phyloP scores from a whole-genome alignment of 352 stramenopile species.

The Aphanomyces stellatus region DNA sequence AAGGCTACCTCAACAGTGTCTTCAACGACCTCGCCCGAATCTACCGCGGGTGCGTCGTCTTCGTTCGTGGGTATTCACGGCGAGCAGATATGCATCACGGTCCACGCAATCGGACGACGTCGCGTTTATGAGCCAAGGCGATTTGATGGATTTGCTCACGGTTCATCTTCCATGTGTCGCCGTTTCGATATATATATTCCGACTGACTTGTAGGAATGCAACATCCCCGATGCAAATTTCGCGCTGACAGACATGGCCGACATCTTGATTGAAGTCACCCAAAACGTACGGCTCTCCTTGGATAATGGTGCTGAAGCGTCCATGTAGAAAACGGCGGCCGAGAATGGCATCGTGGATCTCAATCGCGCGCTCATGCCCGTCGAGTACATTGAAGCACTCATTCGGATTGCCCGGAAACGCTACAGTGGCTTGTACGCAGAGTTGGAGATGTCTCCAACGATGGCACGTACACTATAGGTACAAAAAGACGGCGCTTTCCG shows the following conservation, averaged over 20 bases:
- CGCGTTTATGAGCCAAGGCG: conserved; percentile 41
- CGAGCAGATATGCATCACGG: conserved; percentile 13
- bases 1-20: conserved; percentile 56
- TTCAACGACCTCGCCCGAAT: conserved; percentile 67
- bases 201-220: conserved; percentile 34
- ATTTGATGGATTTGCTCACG: conserved; percentile 46
- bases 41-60: conserved; percentile 42
- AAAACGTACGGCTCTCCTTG: background rate
- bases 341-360: conserved; percentile 8
- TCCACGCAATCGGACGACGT: conserved; percentile 28
- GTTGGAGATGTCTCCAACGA: background rate
- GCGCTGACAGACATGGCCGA: conserved; percentile 33
- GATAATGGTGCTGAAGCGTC: background rate
- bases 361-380: conserved; percentile 39
- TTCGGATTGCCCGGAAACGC: conserved; percentile 51
- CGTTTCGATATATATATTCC: no score
- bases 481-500: conserved; percentile 39
- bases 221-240: conserved; percentile 45
- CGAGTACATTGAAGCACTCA: conserved; percentile 59
- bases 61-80: background rate
- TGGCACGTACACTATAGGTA: background rate
- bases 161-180: no score
- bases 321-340: background rate
- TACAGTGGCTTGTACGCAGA: conserved; percentile 26
- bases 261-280: conserved; percentile 24